phyloP scores from a whole-genome alignment of 495 filamentous ascomycete species.

The Tetracladium setigerum region DNA sequence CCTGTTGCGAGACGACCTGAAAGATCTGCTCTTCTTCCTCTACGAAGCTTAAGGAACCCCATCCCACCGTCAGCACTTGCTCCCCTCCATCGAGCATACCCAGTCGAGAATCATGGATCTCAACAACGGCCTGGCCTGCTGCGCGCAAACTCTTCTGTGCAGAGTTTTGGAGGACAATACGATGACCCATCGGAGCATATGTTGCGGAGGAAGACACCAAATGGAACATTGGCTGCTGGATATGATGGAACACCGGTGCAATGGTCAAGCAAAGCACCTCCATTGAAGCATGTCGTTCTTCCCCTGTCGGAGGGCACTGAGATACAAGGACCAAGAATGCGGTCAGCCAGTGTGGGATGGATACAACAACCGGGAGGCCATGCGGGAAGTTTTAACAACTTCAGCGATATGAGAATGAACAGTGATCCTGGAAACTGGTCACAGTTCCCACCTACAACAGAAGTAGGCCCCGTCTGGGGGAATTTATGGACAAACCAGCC shows the following conservation, averaged over 20 bases:
- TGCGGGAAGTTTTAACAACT: constrained; percentile 15
- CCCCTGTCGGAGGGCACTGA: constrained; percentile 23
- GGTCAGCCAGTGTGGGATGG: constrained; percentile 13
- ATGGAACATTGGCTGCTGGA: constrained; percentile 83
- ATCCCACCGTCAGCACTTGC: constrained; percentile 5
- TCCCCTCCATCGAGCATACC: constrained; percentile 14
- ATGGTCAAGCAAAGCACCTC: constrained; percentile 66
- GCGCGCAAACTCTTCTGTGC: background rate
- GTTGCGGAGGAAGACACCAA: constrained; percentile 87
- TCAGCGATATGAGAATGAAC: constrained; percentile 6
- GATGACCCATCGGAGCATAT: constrained; percentile 56
- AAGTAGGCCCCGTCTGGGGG: constrained; percentile 7
- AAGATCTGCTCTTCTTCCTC: constrained; percentile 12
- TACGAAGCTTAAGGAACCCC: constrained; percentile 12
- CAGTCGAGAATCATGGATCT: constrained; percentile 12
- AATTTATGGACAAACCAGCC: constrained; percentile 11
- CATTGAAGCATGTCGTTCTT: constrained; percentile 84
- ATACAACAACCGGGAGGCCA: constrained; percentile 17
- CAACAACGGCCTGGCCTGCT: constrained; percentile 10
- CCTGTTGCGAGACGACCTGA: constrained; percentile 8
- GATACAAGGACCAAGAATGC: constrained; percentile 1
- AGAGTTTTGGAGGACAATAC: constrained; percentile 8
- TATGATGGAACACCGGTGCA: constrained; percentile 85
- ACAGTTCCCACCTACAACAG: constrained; percentile 10
- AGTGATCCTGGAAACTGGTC: constrained; percentile 7